Conservation (phyloP, 148 eudicot species). For the Rhododendron mucronatum region DNA sequence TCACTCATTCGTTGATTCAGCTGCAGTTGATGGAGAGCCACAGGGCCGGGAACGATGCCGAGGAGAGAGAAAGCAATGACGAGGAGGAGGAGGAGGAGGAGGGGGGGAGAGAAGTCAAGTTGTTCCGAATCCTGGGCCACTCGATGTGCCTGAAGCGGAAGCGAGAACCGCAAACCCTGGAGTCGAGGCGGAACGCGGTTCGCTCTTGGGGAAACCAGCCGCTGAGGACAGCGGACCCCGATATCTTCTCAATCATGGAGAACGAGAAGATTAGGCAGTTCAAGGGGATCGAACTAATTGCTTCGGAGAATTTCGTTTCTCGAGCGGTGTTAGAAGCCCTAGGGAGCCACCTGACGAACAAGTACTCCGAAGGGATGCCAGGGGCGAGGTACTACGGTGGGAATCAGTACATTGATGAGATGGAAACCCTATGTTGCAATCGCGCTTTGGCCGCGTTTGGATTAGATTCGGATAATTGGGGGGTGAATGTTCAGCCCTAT, state of each 20-base stretch:
- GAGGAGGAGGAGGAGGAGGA: slow-evolving; percentile 30
- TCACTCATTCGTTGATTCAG: slow-evolving; percentile 50
- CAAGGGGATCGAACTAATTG: slow-evolving; percentile 79
- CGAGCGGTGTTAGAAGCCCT: slow-evolving; percentile 86
- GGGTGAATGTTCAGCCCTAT: slow-evolving; percentile 92
- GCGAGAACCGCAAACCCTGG: slow-evolving; percentile 53
- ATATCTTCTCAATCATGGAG: slow-evolving; percentile 62
- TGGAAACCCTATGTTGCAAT: slow-evolving; percentile 64
- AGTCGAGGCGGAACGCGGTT: slow-evolving; percentile 44
- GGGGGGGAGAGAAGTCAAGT: slow-evolving; percentile 35
- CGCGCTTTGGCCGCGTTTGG: slow-evolving; percentile 83
- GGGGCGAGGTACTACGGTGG: slow-evolving; percentile 89
- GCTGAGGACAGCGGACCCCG: slow-evolving; percentile 62
- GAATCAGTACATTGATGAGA: slow-evolving; percentile 80
- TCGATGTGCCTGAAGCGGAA: slow-evolving; percentile 71
- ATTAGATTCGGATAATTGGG: slow-evolving; percentile 63
- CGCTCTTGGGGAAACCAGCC: slow-evolving; percentile 72
- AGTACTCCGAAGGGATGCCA: slow-evolving; percentile 88
- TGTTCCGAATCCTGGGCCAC: slow-evolving; percentile 73
- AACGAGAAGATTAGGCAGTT: slow-evolving; percentile 75
- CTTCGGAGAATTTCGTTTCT: slow-evolving; percentile 94
- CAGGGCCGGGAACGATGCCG: slow-evolving; percentile 12
- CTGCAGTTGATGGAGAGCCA: slow-evolving; percentile 58
- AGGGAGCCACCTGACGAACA: slow-evolving; percentile 81
- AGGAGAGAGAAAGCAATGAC: slow-evolving; percentile 7